These are phyloP conservation scores for Penicillium taxi DNA, from an alignment of 495 filamentous ascomycete species.

Conservation along the genomic window DNA sequence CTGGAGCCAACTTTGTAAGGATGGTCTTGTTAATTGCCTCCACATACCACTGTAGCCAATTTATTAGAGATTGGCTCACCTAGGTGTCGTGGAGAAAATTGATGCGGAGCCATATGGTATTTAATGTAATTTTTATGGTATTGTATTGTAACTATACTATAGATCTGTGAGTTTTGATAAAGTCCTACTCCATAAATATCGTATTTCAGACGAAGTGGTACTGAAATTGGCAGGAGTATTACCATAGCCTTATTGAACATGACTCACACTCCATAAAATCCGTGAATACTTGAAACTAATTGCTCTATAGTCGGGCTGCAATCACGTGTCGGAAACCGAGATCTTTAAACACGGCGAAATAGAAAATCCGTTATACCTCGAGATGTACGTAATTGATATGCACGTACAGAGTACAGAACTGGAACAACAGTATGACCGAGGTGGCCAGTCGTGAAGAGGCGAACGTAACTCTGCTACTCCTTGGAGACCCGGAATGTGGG, in stretches of 20 bases:
- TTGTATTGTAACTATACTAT: neutral
- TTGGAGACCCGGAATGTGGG: slow-evolving; percentile 74
- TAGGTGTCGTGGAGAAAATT: slow-evolving; percentile 1
- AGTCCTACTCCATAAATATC: too few relatives aligned
- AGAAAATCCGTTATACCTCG: too few relatives aligned
- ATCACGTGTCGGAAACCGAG: too few relatives aligned
- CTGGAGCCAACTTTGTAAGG: slow-evolving; percentile 2
- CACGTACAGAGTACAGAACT: neutral
- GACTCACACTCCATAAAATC: too few relatives aligned
- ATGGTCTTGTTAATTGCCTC: slow-evolving; percentile 11
- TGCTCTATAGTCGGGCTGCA: too few relatives aligned
- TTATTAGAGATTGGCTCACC: slow-evolving; percentile 1
- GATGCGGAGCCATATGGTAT: neutral
- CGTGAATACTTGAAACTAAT: too few relatives aligned
- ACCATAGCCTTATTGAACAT: too few relatives aligned
- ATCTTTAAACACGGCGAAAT: too few relatives aligned
- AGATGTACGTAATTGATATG: too few relatives aligned
- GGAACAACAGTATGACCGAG: slow-evolving; percentile 8
- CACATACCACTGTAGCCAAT: slow-evolving; percentile 19
- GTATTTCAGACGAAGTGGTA: too few relatives aligned
- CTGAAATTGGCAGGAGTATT: too few relatives aligned
- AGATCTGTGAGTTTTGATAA: too few relatives aligned
- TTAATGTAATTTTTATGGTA: neutral
- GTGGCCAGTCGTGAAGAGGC: slow-evolving; percentile 5
- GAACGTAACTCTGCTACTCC: slow-evolving; percentile 59